Evolutionary conservation across 2,329 filamentous ascomycete genomes (phyloP), one percentile per base, ranked within the genome.

Genomic region (Amauroascus niger): DNA sequence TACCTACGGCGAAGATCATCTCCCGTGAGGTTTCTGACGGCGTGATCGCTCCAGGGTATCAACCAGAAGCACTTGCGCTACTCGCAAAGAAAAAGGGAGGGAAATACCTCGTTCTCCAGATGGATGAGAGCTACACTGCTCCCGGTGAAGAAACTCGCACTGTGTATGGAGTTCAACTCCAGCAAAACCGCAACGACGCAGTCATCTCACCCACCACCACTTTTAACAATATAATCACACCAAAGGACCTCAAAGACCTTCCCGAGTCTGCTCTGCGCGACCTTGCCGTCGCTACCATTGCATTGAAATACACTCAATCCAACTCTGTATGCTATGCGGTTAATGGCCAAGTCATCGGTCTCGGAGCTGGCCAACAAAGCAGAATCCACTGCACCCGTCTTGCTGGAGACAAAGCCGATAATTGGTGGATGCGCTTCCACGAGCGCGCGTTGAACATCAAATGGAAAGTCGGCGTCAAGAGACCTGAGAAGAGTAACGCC

Each of bases 401-500:
- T 49, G 93, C 93, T 9, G 93, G 93, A 57, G 91, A 97, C 77
- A 98, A 98, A 79, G 88, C 90, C 47, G 93, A 98, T 73, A 96
- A 95, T 79, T 97, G 91, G 91, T 98, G 91, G 93, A 86, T 98
- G 79, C 87, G 93, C 65, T 97, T 97, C 82, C 87, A 96, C 76
- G 84, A 88, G 62, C 85, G 88, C 51, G 87, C 93, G 11, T 79
- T 97, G 48, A 79, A 76, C 66, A 85, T 98, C 69, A 87, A 91
- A 76, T 98, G 89, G 88, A 96, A 95, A 80, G 91, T 93, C 76
- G 91, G 93, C 64, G 88, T 87, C 67, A 97, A 97, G 83, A 83
- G 93, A 55, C 81, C 93, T 45, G 91, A 96, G 71, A 98, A 97
- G 82, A 94, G 87, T 77, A 98, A 98, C 70, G 91, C 90, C 60